A percentile compares a stretch with the other conserved stretches of the same genome.
These are phyloP conservation scores for Fusarium lateritium DNA, from an alignment of 2,329 filamentous ascomycete genomes.

Conservation along the genomic window DNA sequence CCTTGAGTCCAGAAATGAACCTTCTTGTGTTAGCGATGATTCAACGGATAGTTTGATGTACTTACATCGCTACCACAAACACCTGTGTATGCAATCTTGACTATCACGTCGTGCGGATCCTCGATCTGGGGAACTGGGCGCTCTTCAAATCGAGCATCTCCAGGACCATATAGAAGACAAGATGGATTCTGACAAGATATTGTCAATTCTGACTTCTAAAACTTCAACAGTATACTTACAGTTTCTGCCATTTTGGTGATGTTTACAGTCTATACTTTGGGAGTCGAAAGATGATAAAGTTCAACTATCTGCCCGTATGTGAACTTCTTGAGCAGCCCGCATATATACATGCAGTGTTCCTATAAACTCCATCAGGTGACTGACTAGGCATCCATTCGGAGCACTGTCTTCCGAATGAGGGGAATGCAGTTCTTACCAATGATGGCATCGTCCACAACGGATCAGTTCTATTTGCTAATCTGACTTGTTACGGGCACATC, in stretches of 20 bases:
- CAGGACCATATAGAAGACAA: constrained; percentile 45
- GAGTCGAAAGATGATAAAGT: neutral
- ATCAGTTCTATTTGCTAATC: neutral
- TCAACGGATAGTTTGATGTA: neutral
- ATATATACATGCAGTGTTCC: neutral
- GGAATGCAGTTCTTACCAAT: constrained; percentile 8
- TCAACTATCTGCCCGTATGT: neutral
- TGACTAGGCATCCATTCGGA: constrained; percentile 15
- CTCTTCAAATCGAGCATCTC: constrained; percentile 38
- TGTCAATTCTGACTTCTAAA: neutral
- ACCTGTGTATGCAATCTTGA: constrained; percentile 45
- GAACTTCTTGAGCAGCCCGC: neutral
- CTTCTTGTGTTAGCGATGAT: constrained; percentile 54
- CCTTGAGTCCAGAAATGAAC: constrained; percentile 90
- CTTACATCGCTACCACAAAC: constrained; percentile 51
- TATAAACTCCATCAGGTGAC: constrained; percentile 16
- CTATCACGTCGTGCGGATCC: constrained; percentile 46
- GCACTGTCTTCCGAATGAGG: constrained; percentile 26
- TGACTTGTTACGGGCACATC: neutral
- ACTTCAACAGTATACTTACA: neutral
- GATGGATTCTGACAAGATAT: constrained; percentile 27
- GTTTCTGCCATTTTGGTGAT: constrained; percentile 10
- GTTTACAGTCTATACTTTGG: neutral
- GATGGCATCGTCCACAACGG: neutral
- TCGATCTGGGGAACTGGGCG: constrained; percentile 41